Percentiles rank a stretch among this genome's conserved stretches.
Evolutionary conservation across 495 filamentous ascomycete species (phyloP).

Genomic region (Penicillium maclennaniae): DNA sequence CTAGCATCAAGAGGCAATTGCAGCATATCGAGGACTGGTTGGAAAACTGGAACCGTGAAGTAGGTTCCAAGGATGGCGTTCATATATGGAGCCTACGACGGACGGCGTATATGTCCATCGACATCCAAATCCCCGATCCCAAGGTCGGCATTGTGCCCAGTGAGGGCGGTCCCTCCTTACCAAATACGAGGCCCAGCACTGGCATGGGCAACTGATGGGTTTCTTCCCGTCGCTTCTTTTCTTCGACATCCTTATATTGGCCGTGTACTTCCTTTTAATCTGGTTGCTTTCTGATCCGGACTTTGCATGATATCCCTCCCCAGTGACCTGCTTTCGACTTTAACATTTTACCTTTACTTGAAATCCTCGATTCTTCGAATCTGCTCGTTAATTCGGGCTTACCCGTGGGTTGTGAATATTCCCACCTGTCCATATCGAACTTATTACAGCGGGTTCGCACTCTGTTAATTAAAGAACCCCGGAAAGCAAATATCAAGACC

Average conservation of each 20-base stretch:
- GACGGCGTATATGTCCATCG: constrained; percentile 85
- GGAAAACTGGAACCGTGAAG: constrained; percentile 73
- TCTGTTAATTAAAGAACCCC: not conserved
- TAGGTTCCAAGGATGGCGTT: constrained; percentile 54
- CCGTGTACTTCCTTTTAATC: constrained; percentile 23
- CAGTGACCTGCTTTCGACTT: constrained; percentile 12
- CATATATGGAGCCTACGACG: constrained; percentile 71
- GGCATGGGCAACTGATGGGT: constrained; percentile 21
- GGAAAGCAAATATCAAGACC: constrained; percentile 8
- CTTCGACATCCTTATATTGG: constrained; percentile 9
- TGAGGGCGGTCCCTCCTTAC: constrained; percentile 31
- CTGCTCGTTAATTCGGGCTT: constrained; percentile 10
- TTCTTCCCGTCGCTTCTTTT: not conserved
- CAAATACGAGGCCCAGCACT: constrained; percentile 40
- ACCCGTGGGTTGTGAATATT: constrained; percentile 6
- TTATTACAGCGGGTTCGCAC: not conserved
- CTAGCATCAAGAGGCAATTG: constrained; percentile 64
- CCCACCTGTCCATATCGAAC: constrained; percentile 5
- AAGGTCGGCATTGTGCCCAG: constrained; percentile 55
- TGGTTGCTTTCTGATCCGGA: constrained; percentile 9
- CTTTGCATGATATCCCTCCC: constrained; percentile 32
- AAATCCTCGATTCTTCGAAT: not conserved
- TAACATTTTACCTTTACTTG: constrained; percentile 1
- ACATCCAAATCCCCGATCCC: constrained; percentile 82
- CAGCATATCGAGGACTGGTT: constrained; percentile 68